Evolutionary conservation across 192 early-diverging fungal species (phyloP).

Genomic region (Funneliformis geosporum): DNA sequence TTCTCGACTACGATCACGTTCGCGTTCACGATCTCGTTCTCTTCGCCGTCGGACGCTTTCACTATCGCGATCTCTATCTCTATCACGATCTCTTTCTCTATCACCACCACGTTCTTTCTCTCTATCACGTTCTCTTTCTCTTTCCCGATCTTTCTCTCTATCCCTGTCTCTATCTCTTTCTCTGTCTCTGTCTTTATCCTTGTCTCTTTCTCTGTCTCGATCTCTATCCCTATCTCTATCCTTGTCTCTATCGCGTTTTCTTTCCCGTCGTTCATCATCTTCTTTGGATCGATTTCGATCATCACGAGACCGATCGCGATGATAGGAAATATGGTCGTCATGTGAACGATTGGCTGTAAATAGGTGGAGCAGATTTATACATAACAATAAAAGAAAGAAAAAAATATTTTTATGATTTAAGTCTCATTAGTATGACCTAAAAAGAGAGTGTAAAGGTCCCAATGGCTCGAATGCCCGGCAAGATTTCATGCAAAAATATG

Average conservation of each 20-base stretch:
- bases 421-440: constrained; percentile 36
- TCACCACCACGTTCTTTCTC: constrained; percentile 39
- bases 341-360: constrained; percentile 17
- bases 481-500: constrained; percentile 24
- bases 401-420: constrained; percentile 24
- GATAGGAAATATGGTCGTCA: constrained; percentile 9
- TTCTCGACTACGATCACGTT: constrained; percentile 34
- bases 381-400: constrained; percentile 19
- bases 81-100: constrained; percentile 38
- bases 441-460: constrained; percentile 28
- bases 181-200: constrained; percentile 35
- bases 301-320: constrained; percentile 43
- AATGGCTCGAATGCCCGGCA: constrained; percentile 19
- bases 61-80: constrained; percentile 32
- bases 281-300: constrained; percentile 40
- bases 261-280: constrained; percentile 42
- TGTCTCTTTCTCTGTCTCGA: constrained; percentile 38
- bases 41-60: constrained; percentile 44
- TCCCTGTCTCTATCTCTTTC: constrained; percentile 43
- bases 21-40: constrained; percentile 43
- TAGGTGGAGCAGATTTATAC: background rate
- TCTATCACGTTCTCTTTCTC: constrained; percentile 39
- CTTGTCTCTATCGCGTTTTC: constrained; percentile 37
- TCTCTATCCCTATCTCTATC: constrained; percentile 46
- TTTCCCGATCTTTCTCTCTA: constrained; percentile 39